phyloP scores from a whole-genome alignment of 2,329 filamentous ascomycete genomes.

The Microdochium bolleyi region DNA sequence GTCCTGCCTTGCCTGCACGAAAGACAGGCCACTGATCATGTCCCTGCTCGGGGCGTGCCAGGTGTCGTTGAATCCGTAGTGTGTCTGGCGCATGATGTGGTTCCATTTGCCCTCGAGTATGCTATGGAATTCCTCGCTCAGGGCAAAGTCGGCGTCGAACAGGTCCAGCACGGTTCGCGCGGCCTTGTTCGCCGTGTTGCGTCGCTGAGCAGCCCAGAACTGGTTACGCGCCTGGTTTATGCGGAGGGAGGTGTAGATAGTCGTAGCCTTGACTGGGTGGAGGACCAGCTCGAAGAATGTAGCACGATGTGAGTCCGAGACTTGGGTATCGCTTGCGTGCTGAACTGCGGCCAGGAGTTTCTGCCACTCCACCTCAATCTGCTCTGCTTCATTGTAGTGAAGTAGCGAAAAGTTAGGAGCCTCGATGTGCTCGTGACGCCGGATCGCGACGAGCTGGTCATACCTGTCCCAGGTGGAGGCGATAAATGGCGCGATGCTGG shows the following conservation, averaged over 20 bases:
- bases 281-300: constrained; percentile 54
- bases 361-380: constrained; percentile 44
- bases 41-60: constrained; percentile 49
- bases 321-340: constrained; percentile 28
- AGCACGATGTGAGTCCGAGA: constrained; percentile 34
- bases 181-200: constrained; percentile 44
- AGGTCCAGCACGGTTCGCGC: constrained; percentile 35
- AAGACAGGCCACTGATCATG: constrained; percentile 43
- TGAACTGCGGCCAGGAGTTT: constrained; percentile 34
- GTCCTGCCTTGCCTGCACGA: constrained; percentile 40
- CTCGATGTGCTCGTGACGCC: constrained; percentile 54
- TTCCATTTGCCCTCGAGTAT: constrained; percentile 47
- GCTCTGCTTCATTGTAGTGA: constrained; percentile 53
- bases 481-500: constrained; percentile 33
- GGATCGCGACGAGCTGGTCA: constrained; percentile 35
- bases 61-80: constrained; percentile 48
- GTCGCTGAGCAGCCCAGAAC: constrained; percentile 45
- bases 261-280: constrained; percentile 50
- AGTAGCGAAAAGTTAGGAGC: constrained; percentile 46
- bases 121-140: constrained; percentile 42
- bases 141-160: constrained; percentile 41
- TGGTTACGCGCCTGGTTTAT: constrained; percentile 40
- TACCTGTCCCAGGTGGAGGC: constrained; percentile 44
- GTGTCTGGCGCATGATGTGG: constrained; percentile 42
- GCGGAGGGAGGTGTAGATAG: constrained; percentile 42